Conservation (phyloP, 2,329 filamentous ascomycete genomes). For the Claviceps capensis region DNA sequence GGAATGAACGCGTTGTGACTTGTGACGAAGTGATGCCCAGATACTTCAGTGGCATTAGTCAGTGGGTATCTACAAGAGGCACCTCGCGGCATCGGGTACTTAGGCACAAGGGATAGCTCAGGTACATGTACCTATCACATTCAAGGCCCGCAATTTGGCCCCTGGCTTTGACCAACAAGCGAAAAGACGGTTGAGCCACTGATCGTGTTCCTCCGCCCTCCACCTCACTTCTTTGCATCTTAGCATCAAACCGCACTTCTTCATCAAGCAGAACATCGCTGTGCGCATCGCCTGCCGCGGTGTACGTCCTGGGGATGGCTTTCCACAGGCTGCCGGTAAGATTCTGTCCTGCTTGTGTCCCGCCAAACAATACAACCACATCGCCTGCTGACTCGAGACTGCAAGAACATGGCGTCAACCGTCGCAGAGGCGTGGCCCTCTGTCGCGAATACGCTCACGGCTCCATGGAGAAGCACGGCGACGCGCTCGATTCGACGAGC, state of each 20-base stretch:
- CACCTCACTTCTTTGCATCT: background rate
- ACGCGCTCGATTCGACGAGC: conserved; percentile 5
- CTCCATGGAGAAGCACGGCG: conserved; percentile 18
- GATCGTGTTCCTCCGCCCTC: background rate
- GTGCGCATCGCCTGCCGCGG: background rate
- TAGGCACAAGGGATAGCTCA: too few species aligned
- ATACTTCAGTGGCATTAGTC: too few species aligned
- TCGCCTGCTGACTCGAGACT: conserved; percentile 9
- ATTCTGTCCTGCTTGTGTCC: too few species aligned
- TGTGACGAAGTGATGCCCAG: too few species aligned
- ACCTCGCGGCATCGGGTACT: too few species aligned
- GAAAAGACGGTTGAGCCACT: background rate
- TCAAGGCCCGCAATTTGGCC: background rate
- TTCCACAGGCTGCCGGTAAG: conserved; percentile 18
- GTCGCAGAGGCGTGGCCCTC: conserved; percentile 33
- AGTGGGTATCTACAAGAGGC: too few species aligned
- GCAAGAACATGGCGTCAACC: conserved; percentile 27
- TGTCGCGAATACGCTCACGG: conserved; percentile 25
- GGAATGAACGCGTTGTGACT: too few species aligned
- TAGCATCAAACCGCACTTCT: background rate
- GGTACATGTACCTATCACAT: too few species aligned
- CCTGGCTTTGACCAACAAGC: background rate
- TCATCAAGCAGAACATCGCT: background rate
- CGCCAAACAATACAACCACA: too few species aligned
- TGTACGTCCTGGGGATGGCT: conserved; percentile 11